These are phyloP conservation scores for Mortierella sp. DNA, from an alignment of 371 early-diverging fungal species.

Conservation along the genomic window DNA sequence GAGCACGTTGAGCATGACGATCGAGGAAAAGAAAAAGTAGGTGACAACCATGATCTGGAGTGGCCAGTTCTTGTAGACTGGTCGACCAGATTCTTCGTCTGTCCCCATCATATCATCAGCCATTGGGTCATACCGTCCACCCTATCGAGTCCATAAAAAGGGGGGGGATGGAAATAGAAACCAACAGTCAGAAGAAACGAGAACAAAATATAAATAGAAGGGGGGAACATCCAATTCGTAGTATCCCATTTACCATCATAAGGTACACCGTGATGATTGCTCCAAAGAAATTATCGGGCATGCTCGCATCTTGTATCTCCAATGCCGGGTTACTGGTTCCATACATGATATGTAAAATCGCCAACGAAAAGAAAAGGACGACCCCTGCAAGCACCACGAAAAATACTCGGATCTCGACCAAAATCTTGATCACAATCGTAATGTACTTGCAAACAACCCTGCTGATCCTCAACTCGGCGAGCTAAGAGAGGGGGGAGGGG, in stretches of 20 bases:
- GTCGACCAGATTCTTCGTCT: background rate
- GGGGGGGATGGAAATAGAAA: no score
- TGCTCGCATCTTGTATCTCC: background rate
- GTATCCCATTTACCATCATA: slow-evolving; percentile 23
- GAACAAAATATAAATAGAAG: no score
- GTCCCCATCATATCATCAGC: background rate
- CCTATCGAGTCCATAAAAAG: slow-evolving; percentile 13
- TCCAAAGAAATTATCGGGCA: slow-evolving; percentile 8
- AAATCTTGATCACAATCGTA: slow-evolving; percentile 17
- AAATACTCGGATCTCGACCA: slow-evolving; percentile 18
- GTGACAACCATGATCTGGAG: slow-evolving; percentile 51
- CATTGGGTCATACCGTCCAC: slow-evolving; percentile 43
- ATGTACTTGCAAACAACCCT: slow-evolving; percentile 20
- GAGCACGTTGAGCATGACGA: slow-evolving; percentile 38
- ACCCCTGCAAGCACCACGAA: slow-evolving; percentile 27
- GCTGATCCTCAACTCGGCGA: slow-evolving; percentile 22
- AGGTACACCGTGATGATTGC: slow-evolving; percentile 34
- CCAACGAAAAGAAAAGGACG: slow-evolving; percentile 17
- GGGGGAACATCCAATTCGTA: no score
- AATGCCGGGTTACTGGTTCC: slow-evolving; percentile 4
- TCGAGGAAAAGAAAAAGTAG: slow-evolving; percentile 50
- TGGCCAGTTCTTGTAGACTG: slow-evolving; percentile 5
- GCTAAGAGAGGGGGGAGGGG: slow-evolving; percentile 12
- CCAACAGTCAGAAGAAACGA: no score
- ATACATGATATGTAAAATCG: slow-evolving; percentile 22